phyloP scores from a whole-genome alignment of 345 rosid genomes.

The Salix dunnii region DNA sequence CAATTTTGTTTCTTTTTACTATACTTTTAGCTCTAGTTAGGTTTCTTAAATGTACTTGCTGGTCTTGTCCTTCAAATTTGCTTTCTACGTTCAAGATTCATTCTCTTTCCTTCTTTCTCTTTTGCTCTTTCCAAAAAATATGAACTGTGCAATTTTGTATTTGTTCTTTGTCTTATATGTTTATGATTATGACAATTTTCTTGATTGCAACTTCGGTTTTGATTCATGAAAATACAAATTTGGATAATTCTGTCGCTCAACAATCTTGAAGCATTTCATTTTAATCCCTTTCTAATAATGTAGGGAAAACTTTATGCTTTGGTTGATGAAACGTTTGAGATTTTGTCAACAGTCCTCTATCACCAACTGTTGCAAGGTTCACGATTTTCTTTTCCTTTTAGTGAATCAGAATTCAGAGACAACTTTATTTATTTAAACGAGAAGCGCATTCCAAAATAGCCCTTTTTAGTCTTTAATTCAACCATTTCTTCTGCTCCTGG shows the following conservation, averaged over 20 bases:
- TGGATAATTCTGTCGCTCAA: background rate
- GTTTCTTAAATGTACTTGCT: conserved; percentile 1
- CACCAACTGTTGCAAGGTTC: background rate
- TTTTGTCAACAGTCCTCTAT: background rate
- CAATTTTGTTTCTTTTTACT: conserved; percentile 1
- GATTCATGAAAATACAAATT: background rate
- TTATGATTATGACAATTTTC: background rate
- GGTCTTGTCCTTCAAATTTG: background rate
- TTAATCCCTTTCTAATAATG: background rate
- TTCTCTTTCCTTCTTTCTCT: background rate
- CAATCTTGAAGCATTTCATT: background rate
- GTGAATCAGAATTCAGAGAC: background rate
- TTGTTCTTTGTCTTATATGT: background rate
- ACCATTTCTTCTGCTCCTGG: background rate
- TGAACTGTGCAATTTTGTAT: background rate
- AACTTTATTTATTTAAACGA: background rate
- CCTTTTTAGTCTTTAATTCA: background rate
- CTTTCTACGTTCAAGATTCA: background rate
- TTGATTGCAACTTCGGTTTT: background rate
- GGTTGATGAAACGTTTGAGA: background rate
- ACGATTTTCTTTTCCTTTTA: background rate
- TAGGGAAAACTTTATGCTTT: background rate
- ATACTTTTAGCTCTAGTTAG: background rate
- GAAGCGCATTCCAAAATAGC: background rate
- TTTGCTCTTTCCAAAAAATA: background rate